Evolutionary conservation across 148 eudicot genomes (phyloP).

Genomic region (Simmondsia chinensis): DNA sequence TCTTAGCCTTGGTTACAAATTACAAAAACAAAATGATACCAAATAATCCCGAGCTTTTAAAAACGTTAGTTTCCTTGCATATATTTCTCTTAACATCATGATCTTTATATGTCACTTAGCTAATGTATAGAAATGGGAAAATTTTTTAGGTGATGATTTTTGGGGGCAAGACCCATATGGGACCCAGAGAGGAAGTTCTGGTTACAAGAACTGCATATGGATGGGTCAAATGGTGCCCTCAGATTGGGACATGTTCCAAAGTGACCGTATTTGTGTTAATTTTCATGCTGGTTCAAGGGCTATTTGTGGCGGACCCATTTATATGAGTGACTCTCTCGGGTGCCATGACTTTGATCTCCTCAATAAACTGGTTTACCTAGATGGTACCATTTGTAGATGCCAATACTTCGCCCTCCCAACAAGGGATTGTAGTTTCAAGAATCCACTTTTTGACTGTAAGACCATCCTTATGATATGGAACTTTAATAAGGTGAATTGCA

Average conservation of each 20-base stretch:
- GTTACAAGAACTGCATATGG: slow-evolving; percentile 54
- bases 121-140: not conserved
- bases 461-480: slow-evolving; percentile 45
- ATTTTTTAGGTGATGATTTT: slow-evolving; percentile 36
- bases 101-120: too few species aligned
- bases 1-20: too few species aligned
- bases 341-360: slow-evolving; percentile 41
- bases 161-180: slow-evolving; percentile 51
- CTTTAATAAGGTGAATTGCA: slow-evolving; percentile 28
- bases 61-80: too few species aligned
- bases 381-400: slow-evolving; percentile 46
- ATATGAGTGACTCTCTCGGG: slow-evolving; percentile 40
- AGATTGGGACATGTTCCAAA: too few species aligned
- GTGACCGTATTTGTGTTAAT: slow-evolving; percentile 33
- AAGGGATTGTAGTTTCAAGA: slow-evolving; percentile 42
- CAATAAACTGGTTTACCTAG: slow-evolving; percentile 29
- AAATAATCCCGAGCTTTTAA: too few species aligned
- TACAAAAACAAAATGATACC: too few species aligned
- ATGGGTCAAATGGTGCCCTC: slow-evolving; percentile 48
- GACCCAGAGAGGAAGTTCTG: slow-evolving; percentile 38
- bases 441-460: slow-evolving; percentile 31
- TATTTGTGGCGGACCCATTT: slow-evolving; percentile 44
- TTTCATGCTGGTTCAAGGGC: slow-evolving; percentile 48
- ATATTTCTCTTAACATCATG: too few species aligned
- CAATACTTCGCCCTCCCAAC: slow-evolving; percentile 38